Percentiles rank a stretch among this genome's conserved stretches.
These are phyloP conservation scores for Lasiodiplodia hormozganensis DNA, from an alignment of 2,329 filamentous ascomycete genomes.

Conservation along the genomic window DNA sequence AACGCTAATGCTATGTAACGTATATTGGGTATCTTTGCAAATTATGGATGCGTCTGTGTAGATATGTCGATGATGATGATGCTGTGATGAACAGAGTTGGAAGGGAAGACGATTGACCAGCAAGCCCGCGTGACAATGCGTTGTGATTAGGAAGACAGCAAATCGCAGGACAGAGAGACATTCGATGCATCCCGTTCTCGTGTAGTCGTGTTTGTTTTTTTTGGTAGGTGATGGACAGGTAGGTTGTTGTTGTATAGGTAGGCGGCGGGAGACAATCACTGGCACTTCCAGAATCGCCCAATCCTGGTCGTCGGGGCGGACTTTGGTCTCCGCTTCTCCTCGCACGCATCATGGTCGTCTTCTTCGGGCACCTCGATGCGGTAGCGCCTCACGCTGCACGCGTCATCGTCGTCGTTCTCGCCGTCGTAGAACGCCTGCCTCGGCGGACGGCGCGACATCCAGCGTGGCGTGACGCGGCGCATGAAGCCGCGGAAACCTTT, in stretches of 20 bases:
- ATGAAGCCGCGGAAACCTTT: conserved; percentile 45
- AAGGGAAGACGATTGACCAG: conserved; percentile 16
- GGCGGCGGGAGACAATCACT: neutral
- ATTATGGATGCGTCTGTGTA: neutral
- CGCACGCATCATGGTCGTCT: conserved; percentile 26
- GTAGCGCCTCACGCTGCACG: conserved; percentile 47
- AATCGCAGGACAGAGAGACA: conserved; percentile 1
- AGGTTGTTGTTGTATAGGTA: neutral
- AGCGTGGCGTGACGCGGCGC: conserved; percentile 41
- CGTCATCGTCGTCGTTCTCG: conserved; percentile 36
- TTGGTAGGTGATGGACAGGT: neutral
- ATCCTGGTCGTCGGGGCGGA: conserved; percentile 5
- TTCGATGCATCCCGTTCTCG: conserved; percentile 17
- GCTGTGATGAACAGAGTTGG: neutral
- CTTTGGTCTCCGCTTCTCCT: conserved; percentile 13
- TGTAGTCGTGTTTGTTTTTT: neutral
- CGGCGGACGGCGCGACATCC: conserved; percentile 39
- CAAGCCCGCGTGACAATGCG: conserved; percentile 1
- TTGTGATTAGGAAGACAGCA: neutral
- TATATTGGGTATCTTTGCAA: conserved; percentile 30
- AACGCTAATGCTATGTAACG: conserved; percentile 23
- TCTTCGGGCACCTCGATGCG: conserved; percentile 41
- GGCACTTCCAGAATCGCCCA: neutral
- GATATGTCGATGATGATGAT: neutral
- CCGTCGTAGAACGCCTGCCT: conserved; percentile 43